Percentiles rank a stretch among this genome's conserved stretches.
Evolutionary conservation across 805 yeast genomes (phyloP).

Genomic region (Ogataea degrootiae): DNA sequence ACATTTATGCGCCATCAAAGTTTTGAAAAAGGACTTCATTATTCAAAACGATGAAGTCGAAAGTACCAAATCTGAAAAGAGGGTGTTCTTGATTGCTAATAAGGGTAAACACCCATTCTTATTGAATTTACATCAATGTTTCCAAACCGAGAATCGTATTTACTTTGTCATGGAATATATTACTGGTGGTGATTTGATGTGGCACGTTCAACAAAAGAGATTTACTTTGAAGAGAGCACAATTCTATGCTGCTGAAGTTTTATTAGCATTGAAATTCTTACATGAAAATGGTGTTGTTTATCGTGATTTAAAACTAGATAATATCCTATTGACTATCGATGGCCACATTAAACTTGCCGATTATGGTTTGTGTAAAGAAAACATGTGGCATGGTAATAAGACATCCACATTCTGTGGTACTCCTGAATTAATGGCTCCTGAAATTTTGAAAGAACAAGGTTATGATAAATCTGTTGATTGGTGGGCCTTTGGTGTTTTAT

Average conservation of each 20-base stretch:
- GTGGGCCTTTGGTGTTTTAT: slow-evolving; percentile 99
- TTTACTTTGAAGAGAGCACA: slow-evolving; percentile 90
- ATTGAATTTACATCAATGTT: slow-evolving; percentile 86
- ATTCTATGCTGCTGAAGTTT: slow-evolving; percentile 95
- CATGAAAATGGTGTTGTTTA: slow-evolving; percentile 95
- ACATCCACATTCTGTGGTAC: slow-evolving; percentile 98
- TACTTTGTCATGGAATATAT: slow-evolving; percentile 98
- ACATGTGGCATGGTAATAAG: slow-evolving; percentile 56
- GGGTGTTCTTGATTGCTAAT: slow-evolving; percentile 73
- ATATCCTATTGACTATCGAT: slow-evolving; percentile 78
- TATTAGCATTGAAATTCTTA: slow-evolving; percentile 84
- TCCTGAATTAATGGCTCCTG: slow-evolving; percentile 99
- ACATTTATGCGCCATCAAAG: slow-evolving; percentile 90
- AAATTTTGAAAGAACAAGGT: slow-evolving; percentile 85
- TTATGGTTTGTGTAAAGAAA: slow-evolving; percentile 95
- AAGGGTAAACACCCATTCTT: slow-evolving; percentile 90
- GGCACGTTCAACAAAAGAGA: slow-evolving; percentile 94
- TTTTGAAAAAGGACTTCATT: slow-evolving; percentile 91
- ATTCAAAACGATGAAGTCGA: slow-evolving; percentile 95
- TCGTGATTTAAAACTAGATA: slow-evolving; percentile 94
- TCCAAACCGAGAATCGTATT: slow-evolving; percentile 95
- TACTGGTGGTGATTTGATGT: slow-evolving; percentile 98
- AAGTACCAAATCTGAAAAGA: slow-evolving; percentile 89
- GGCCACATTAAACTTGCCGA: slow-evolving; percentile 98
- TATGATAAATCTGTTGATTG: slow-evolving; percentile 96